Evolutionary conservation across 106 monocot genomes (phyloP).

Genomic region (Dendrobium officinale): DNA sequence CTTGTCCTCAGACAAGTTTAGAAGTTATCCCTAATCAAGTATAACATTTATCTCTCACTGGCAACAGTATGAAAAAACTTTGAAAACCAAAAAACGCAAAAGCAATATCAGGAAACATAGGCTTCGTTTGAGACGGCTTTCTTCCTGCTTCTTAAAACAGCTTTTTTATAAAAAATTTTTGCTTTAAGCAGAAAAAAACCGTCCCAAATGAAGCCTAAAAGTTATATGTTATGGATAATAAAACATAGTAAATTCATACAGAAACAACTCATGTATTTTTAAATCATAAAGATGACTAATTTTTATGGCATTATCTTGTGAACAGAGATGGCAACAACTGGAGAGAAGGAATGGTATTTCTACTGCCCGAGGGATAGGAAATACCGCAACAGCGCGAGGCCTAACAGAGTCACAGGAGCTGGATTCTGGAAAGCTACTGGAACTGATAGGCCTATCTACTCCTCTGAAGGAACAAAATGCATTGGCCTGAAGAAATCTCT

Average conservation of each 20-base stretch:
- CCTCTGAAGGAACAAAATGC: conserved; percentile 22
- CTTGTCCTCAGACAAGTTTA: not conserved
- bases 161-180: no score
- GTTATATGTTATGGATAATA: not conserved
- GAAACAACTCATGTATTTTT: not conserved
- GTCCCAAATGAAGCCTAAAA: not conserved
- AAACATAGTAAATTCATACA: not conserved
- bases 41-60: not conserved
- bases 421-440: conserved; percentile 96
- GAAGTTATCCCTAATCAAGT: not conserved
- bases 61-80: not conserved
- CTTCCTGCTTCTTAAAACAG: no score
- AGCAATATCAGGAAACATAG: not conserved
- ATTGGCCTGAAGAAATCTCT: conserved; percentile 88
- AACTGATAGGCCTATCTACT: conserved; percentile 63
- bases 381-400: conserved; percentile 71
- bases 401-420: conserved; percentile 70
- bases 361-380: conserved; percentile 75
- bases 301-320: not conserved
- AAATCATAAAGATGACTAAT: not conserved
- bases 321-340: conserved; percentile 15
- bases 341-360: conserved; percentile 88
- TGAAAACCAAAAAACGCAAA: not conserved
- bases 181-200: no score
- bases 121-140: no score